Evolutionary conservation across 805 yeast genomes (phyloP).

Genomic region (Starmerella geochares): DNA sequence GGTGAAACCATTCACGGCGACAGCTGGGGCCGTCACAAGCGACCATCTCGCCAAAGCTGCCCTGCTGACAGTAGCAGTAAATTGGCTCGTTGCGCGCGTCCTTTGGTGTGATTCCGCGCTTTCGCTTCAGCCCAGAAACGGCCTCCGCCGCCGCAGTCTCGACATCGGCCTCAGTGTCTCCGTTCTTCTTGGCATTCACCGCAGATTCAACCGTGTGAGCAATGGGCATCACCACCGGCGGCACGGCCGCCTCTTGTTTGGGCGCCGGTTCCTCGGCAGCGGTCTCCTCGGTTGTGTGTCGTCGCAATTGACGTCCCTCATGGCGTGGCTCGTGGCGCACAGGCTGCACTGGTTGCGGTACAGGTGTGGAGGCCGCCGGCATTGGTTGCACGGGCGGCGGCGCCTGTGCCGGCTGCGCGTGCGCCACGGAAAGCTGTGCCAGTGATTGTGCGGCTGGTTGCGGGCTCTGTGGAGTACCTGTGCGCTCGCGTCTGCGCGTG

Average conservation of each 20-base stretch:
- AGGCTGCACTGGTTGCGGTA: conserved; percentile 17
- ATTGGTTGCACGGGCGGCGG: conserved; percentile 11
- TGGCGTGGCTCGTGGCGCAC: not conserved
- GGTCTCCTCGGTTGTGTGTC: not conserved
- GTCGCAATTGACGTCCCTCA: conserved; percentile 3
- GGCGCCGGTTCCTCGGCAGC: not conserved
- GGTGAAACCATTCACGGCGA: conserved; percentile 89
- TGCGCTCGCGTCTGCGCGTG: conserved; percentile 20
- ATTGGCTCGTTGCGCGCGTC: conserved; percentile 49
- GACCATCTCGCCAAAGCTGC: conserved; percentile 97
- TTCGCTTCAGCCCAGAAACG: conserved; percentile 16
- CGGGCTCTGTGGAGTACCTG: conserved; percentile 15
- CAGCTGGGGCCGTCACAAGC: conserved; percentile 95
- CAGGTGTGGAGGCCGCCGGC: conserved; percentile 12
- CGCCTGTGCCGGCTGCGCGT: not conserved
- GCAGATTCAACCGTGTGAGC: not conserved
- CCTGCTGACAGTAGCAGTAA: conserved; percentile 93
- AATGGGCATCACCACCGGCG: conserved; percentile 16
- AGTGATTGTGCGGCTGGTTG: not conserved
- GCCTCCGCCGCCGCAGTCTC: conserved; percentile 6
- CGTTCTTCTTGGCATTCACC: conserved; percentile 11
- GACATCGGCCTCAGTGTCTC: conserved; percentile 28
- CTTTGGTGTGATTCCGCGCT: conserved; percentile 19
- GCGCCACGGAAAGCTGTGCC: not conserved
- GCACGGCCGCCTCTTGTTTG: conserved; percentile 1